Evolutionary conservation across 2,329 filamentous ascomycete genomes (phyloP), one percentile per base, ranked within the genome.

Genomic region (Colletotrichum horii): DNA sequence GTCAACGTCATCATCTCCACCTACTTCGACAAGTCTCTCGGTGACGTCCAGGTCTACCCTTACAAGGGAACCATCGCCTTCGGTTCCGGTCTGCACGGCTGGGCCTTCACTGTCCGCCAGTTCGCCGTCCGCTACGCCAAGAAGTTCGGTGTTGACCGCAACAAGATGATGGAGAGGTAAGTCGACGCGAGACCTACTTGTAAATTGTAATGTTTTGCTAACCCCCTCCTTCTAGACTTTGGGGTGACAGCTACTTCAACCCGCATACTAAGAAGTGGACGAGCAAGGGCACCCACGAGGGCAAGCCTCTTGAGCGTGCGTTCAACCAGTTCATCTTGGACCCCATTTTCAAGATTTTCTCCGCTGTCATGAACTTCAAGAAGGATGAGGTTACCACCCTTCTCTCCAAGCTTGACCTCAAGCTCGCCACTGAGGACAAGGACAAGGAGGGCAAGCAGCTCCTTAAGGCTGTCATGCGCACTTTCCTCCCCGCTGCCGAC

Each of bases 221-320:
- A 83, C 67, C 36, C 26, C 32, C 14, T 22, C 43, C n/a, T 52
- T 48, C n/a, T 22, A 22, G n/a, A 70, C 91, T 89, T 16, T 69
- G 88, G 87, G 97, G 97, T 82, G 97, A 99, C 93, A 98, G 96
- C 93, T 99, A 92, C 93, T 99, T 99, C 95, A 98, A 99, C 93
- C 95, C 97, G 82, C 92, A 95, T 90, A 99, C 97, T 91, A 99
- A 98, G 95, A 99, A 99, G 94, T 99, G 97, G 97, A 96, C 96
- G 88, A 98, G 94, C 92, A 92, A 89, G 86, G 90, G 90, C 82
- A 94, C 91, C 80, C 89, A 95, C 85, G 96, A 98, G 84, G 96
- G 96, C 85, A 94, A 98, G 92, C 86, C 88, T 79, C 93, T 98
- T 75, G 97, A 98, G 93, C 97, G 97, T 94, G 95, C 96, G 82